A percentile compares a stretch with the other conserved stretches of the same genome.
phyloP scores from a whole-genome alignment of 1,284 basidiomycete species.

The Xanthoconium separans region DNA sequence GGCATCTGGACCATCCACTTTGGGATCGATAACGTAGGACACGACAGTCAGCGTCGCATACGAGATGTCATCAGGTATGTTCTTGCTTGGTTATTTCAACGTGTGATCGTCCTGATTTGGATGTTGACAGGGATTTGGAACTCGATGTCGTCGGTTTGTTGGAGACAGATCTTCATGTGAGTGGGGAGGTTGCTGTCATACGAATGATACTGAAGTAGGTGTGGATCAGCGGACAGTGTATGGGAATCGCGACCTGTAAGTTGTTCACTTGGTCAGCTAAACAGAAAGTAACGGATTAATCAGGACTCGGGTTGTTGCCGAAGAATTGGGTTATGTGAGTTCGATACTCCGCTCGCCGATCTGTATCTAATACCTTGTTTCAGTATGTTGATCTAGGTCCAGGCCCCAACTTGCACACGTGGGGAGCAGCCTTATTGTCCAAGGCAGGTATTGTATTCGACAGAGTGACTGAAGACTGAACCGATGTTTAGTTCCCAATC shows the following conservation, averaged over 20 bases:
- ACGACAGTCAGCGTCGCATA: constrained; percentile 82
- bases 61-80: constrained; percentile 65
- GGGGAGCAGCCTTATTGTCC: constrained; percentile 83
- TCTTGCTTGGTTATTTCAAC: constrained; percentile 6
- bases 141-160: constrained; percentile 81
- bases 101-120: background rate
- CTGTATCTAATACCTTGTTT: constrained; percentile 6
- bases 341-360: background rate
- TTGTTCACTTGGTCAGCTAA: constrained; percentile 9
- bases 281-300: constrained; percentile 3
- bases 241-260: constrained; percentile 86
- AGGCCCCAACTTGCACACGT: constrained; percentile 88
- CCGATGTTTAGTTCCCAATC: constrained; percentile 77
- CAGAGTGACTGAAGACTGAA: background rate
- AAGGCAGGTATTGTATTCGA: constrained; percentile 47
- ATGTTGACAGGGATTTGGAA: constrained; percentile 63
- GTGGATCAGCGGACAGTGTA: constrained; percentile 72
- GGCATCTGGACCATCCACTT: constrained; percentile 96
- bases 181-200: constrained; percentile 24
- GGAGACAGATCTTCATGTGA: constrained; percentile 85
- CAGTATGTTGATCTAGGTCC: constrained; percentile 84
- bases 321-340: constrained; percentile 83
- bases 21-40: constrained; percentile 78
- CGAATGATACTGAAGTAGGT: background rate
- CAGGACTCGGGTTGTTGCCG: constrained; percentile 73